Evolutionary conservation across 225 moss, liverwort and hornwort genomes (phyloP).

Genomic region (Lunularia cruciata): DNA sequence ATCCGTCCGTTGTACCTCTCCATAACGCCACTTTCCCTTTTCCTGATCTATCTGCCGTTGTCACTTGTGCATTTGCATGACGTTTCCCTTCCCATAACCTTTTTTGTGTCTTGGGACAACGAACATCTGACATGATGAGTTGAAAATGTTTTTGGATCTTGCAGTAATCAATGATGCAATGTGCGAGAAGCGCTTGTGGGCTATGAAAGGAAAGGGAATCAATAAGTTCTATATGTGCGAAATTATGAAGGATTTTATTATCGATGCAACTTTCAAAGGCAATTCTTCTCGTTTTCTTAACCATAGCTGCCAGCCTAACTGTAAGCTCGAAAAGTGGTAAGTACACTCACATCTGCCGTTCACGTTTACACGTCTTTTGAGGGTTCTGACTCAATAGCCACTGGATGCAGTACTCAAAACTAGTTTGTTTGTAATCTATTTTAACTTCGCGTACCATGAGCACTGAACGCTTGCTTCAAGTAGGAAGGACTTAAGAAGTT

Average conservation of each 20-base stretch:
- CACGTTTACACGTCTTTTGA: background rate
- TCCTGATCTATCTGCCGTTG: too few species aligned
- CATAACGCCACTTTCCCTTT: too few species aligned
- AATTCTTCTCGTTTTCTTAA: slow-evolving; percentile 83
- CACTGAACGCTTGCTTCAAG: too few species aligned
- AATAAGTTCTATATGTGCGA: slow-evolving; percentile 93
- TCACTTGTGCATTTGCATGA: background rate
- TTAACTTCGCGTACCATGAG: too few species aligned
- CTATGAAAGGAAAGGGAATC: slow-evolving; percentile 86
- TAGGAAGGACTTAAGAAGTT: background rate
- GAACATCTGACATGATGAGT: too few species aligned
- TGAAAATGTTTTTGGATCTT: slow-evolving; percentile 20
- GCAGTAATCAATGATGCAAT: slow-evolving; percentile 89
- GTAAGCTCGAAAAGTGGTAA: slow-evolving; percentile 91
- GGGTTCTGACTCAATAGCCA: too few species aligned
- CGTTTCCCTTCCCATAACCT: too few species aligned
- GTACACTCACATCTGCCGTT: background rate
- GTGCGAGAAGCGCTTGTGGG: slow-evolving; percentile 85
- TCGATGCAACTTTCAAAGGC: slow-evolving; percentile 90
- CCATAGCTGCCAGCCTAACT: slow-evolving; percentile 87
- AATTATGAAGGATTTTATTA: slow-evolving; percentile 85
- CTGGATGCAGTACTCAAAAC: too few species aligned
- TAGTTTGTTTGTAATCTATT: too few species aligned
- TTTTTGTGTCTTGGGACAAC: too few species aligned
- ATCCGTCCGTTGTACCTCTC: too few species aligned